phyloP scores from a whole-genome alignment of 257 asterid genomes.

The Solanum piurae region DNA sequence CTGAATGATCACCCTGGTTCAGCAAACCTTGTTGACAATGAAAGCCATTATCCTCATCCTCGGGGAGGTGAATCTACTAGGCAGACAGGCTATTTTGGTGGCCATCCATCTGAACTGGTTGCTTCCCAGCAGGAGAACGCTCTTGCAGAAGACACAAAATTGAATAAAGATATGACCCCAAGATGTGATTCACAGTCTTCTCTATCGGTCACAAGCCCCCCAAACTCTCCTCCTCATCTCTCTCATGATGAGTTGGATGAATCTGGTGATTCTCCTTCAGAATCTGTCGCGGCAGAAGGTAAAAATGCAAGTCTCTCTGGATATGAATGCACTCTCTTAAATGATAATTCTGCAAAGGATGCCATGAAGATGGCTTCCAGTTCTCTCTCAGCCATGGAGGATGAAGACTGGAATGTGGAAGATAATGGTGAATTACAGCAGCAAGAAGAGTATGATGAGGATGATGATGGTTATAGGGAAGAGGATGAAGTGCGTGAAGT shows the following conservation, averaged over 20 bases:
- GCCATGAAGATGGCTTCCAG: slow-evolving; percentile 20
- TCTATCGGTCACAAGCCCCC: slow-evolving; percentile 93
- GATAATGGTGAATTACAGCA: slow-evolving; percentile 48
- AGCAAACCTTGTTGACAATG: slow-evolving; percentile 33
- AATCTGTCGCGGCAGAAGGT: slow-evolving; percentile 38
- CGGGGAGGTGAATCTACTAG: slow-evolving; percentile 34
- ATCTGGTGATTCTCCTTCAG: slow-evolving; percentile 56
- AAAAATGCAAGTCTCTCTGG: slow-evolving; percentile 24
- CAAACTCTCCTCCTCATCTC: slow-evolving; percentile 85
- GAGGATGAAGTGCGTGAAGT: slow-evolving; percentile 80
- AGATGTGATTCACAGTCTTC: slow-evolving; percentile 95
- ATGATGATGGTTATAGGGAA: slow-evolving; percentile 79
- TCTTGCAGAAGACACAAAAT: slow-evolving; percentile 32
- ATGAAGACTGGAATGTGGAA: slow-evolving; percentile 83
- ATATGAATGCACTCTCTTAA: slow-evolving; percentile 24
- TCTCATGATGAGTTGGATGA: slow-evolving; percentile 94
- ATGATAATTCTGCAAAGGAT: slow-evolving; percentile 37
- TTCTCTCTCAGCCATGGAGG: slow-evolving; percentile 53
- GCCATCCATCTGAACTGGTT: slow-evolving; percentile 37
- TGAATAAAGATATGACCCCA: slow-evolving; percentile 21
- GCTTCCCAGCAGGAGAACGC: slow-evolving; percentile 31
- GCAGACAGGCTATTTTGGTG: slow-evolving; percentile 37
- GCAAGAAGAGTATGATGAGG: slow-evolving; percentile 94
- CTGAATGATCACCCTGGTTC: slow-evolving; percentile 34
- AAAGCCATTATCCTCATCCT: slow-evolving; percentile 19